Conservation (phyloP, 495 filamentous ascomycete genomes). For the Xylaria longipes region DNA sequence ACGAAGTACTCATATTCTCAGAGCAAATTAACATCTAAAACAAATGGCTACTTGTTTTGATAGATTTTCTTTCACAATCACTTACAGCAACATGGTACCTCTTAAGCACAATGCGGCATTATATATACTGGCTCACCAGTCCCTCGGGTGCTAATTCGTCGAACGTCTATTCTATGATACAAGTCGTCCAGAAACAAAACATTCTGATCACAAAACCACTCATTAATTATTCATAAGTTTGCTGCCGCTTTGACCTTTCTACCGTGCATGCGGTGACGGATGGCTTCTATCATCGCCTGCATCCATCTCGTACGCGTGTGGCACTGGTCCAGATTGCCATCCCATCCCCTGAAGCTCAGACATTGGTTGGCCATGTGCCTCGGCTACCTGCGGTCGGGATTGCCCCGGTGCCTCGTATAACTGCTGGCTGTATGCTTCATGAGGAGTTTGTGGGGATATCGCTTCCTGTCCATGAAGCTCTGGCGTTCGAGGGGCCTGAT, state of each 20-base stretch:
- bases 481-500: constrained; percentile 35
- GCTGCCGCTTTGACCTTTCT: neutral
- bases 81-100: neutral
- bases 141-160: neutral
- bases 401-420: constrained; percentile 34
- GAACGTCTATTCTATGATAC: neutral
- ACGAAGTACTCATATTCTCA: neutral
- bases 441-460: constrained; percentile 23
- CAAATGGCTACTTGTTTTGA: neutral
- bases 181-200: neutral
- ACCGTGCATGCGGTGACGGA: neutral
- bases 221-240: neutral
- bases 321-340: constrained; percentile 51
- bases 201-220: neutral
- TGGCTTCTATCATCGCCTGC: constrained; percentile 18
- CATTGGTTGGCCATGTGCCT: constrained; percentile 36
- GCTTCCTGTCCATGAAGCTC: constrained; percentile 40
- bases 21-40: too few relatives aligned
- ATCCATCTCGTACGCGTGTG: constrained; percentile 49
- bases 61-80: neutral
- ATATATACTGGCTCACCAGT: neutral
- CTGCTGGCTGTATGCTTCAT: constrained; percentile 32
- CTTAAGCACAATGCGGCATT: neutral
- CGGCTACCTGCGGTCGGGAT: constrained; percentile 26
- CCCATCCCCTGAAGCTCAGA: constrained; percentile 37